Conservation (phyloP, 768 basidiomycete species). For the Lactarius sanguifluus region DNA sequence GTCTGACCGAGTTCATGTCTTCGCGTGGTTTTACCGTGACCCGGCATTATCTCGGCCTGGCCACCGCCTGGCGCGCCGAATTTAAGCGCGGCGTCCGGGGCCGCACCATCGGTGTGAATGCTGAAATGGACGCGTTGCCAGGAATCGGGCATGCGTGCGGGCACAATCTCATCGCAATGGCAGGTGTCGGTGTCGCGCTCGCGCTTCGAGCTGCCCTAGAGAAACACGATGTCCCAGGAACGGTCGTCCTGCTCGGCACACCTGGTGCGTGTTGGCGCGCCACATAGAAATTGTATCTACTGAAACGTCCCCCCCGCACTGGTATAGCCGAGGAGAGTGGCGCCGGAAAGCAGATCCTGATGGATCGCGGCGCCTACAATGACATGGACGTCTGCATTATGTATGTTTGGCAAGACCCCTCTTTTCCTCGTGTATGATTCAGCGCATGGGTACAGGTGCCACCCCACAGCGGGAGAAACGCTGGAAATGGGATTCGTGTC, state of each 20-base stretch:
- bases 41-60: conserved; percentile 63
- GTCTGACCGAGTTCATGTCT: conserved; percentile 65
- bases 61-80: conserved; percentile 79
- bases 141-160: conserved; percentile 67
- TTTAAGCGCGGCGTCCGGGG: conserved; percentile 59
- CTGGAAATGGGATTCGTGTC: conserved; percentile 52
- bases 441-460: conserved; percentile 53
- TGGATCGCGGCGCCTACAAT: conserved; percentile 73
- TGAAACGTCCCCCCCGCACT: background rate
- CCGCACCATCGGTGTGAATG: conserved; percentile 72
- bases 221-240: conserved; percentile 62
- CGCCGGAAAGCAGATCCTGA: conserved; percentile 72
- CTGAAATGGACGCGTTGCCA: conserved; percentile 70
- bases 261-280: conserved; percentile 41
- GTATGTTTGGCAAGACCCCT: conserved; percentile 38
- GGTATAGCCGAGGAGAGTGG: conserved; percentile 70
- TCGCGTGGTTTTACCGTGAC: conserved; percentile 70
- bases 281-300: too few relatives aligned
- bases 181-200: conserved; percentile 72
- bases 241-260: conserved; percentile 72
- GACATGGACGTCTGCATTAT: conserved; percentile 83
- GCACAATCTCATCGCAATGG: conserved; percentile 80
- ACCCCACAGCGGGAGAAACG: conserved; percentile 59
- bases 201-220: conserved; percentile 69
- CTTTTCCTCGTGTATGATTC: background rate